Percentiles rank a stretch among this genome's conserved stretches.
Conservation (phyloP, 305 asterid species). For the Solanum hybrid region DNA sequence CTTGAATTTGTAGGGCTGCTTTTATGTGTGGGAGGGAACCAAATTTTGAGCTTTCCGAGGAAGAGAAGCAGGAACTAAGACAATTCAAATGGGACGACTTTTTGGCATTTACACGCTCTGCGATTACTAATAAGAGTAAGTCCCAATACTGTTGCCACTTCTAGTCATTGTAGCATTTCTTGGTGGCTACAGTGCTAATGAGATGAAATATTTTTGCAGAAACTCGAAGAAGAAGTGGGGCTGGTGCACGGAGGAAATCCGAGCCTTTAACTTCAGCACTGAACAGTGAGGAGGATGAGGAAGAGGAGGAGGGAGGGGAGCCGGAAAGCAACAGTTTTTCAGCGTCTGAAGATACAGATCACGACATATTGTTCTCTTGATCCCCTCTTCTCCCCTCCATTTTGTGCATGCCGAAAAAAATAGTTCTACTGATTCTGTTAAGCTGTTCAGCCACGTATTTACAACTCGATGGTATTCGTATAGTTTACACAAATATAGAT, state of each 20-base stretch:
- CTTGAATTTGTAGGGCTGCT: conserved; percentile 68
- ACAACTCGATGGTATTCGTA: conserved; percentile 17
- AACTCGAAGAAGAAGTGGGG: conserved; percentile 46
- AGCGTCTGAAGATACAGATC: conserved; percentile 42
- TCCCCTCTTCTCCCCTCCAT: not conserved
- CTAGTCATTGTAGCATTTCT: not conserved
- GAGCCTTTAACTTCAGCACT: conserved; percentile 7
- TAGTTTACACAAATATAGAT: conserved; percentile 8
- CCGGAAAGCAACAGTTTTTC: conserved; percentile 34
- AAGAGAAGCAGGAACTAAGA: conserved; percentile 69
- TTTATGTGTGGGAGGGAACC: conserved; percentile 98
- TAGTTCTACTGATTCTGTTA: not conserved
- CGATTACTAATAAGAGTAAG: conserved; percentile 78
- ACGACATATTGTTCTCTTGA: conserved; percentile 14
- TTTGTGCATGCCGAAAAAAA: not conserved
- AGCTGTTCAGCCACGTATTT: conserved; percentile 7
- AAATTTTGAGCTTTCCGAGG: conserved; percentile 72
- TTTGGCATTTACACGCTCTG: conserved; percentile 68
- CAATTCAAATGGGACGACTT: conserved; percentile 82
- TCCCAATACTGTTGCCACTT: not conserved
- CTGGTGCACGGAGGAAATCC: conserved; percentile 30
- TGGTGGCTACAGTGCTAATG: not conserved
- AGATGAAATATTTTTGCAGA: conserved; percentile 29
- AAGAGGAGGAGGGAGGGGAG: conserved; percentile 21
- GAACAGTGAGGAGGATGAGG: conserved; percentile 27